These are phyloP conservation scores for Podaxis pistillaris DNA, from an alignment of 768 basidiomycete species.

Conservation along the genomic window DNA sequence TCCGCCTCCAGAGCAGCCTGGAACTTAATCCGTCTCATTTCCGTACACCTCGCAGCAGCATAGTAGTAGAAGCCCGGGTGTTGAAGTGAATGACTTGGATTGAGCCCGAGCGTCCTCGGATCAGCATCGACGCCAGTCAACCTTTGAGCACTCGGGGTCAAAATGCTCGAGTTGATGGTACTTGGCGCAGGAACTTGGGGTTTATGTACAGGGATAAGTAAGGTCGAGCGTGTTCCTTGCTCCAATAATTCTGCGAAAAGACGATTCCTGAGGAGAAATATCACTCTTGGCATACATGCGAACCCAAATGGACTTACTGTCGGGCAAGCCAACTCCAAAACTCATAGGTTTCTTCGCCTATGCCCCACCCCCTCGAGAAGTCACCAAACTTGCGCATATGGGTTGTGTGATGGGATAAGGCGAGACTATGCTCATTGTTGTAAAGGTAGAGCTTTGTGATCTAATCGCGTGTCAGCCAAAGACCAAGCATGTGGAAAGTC, in stretches of 20 bases:
- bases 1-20: slow-evolving; percentile 55
- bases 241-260: slow-evolving; percentile 90
- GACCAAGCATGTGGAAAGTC: background rate
- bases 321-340: slow-evolving; percentile 97
- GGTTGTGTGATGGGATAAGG: slow-evolving; percentile 77
- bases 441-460: slow-evolving; percentile 91
- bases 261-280: slow-evolving; percentile 60
- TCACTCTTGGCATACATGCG: background rate
- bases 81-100: slow-evolving; percentile 81
- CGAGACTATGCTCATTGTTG: slow-evolving; percentile 79
- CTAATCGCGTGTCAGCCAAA: slow-evolving; percentile 35
- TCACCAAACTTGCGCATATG: slow-evolving; percentile 87
- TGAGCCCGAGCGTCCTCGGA: slow-evolving; percentile 62
- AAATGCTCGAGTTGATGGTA: slow-evolving; percentile 20
- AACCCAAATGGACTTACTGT: slow-evolving; percentile 55
- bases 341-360: slow-evolving; percentile 95
- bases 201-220: slow-evolving; percentile 59
- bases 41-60: slow-evolving; percentile 83
- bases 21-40: slow-evolving; percentile 70
- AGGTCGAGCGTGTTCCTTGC: slow-evolving; percentile 64
- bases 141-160: slow-evolving; percentile 17
- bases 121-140: slow-evolving; percentile 51
- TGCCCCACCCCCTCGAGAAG: slow-evolving; percentile 89
- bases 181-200: slow-evolving; percentile 35
- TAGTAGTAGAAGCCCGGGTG: slow-evolving; percentile 94